Base-by-base conservation (phyloP, 2,329 filamentous ascomycete species). In the Fusarium coicis region DNA sequence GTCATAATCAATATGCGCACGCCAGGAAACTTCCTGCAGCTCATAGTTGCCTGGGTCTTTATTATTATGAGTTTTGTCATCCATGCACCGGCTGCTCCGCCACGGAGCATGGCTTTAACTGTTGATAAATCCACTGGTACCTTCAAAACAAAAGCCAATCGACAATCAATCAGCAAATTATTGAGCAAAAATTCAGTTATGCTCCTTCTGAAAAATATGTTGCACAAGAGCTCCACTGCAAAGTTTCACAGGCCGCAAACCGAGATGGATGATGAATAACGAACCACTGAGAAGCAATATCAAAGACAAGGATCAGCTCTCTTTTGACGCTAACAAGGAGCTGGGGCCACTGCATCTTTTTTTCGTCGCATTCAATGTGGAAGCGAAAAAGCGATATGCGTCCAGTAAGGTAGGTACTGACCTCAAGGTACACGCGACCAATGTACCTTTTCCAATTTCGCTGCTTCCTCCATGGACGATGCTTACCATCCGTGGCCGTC, bases 331-430 rank as follows among this genome's bases (percentile, higher is more conserved):
- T 71, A 74, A 50, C 9, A 50, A 26, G 64, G 63, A 74, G 71
- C 71, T 74, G 63, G 68, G 63, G 60, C 72, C 72, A 72, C 57
- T 74, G 64, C 72, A 66, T 70, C 66, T 74, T 74, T 66, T 66
- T 66, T 50, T 67, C 36, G 69, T 67, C 53, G 60, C 53, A 42
- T 63, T 53, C 39, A 39, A 55, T 10, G 43, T 23, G 30, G 40
- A 64, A 58, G 59, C 53, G 52, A 69, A 69, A 58, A 64, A 57
- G 37, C 14, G 40, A 50, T 43, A 34, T 40, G 44, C 55, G 44
- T 23, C 59, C 32, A 43, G 47, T 47, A 18, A 3, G 7, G 4
- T 18, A 9, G 52, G 26, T 26, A 26, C 26, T 26, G 39, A 18
- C 15, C 34, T 18, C 9, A 18, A 16, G 60, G 66, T 74, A 74